Percentiles rank a stretch among this genome's conserved stretches.
Evolutionary conservation across 1,139 yeast species (phyloP).

Genomic region (Pneumocystis carinii): DNA sequence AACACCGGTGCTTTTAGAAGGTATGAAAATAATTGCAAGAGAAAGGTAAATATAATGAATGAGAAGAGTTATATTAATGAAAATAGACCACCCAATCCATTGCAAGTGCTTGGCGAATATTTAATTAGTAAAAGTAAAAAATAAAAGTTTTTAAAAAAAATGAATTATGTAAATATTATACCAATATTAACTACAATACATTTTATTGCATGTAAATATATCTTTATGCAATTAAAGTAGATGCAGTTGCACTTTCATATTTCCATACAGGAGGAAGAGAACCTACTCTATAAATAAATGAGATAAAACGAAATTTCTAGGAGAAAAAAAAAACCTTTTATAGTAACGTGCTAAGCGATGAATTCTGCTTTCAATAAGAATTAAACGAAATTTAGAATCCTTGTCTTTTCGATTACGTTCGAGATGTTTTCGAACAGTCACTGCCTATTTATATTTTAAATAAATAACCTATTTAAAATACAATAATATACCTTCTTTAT

Average conservation of each 20-base stretch:
- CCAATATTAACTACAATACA: not conserved
- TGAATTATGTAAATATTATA: not conserved
- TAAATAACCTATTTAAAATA: not conserved
- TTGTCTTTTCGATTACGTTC: slow-evolving; percentile 99
- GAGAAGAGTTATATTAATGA: not conserved
- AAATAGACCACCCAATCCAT: slow-evolving; percentile 48
- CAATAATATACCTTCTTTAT: slow-evolving; percentile 53
- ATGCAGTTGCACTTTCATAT: slow-evolving; percentile 99
- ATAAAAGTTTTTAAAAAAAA: not conserved
- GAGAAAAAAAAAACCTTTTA: slow-evolving; percentile 3
- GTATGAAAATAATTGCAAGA: slow-evolving; percentile 42
- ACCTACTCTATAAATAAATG: not conserved
- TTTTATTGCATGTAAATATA: not conserved
- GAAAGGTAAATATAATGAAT: slow-evolving; percentile 24
- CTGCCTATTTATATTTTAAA: slow-evolving; percentile 37
- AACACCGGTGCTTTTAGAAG: slow-evolving; percentile 54
- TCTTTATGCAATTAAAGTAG: slow-evolving; percentile 90
- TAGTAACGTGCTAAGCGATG: slow-evolving; percentile 92
- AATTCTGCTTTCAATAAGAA: slow-evolving; percentile 99
- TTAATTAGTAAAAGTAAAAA: slow-evolving; percentile 30
- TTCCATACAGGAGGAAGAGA: slow-evolving; percentile 7
- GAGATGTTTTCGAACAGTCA: slow-evolving; percentile 98
- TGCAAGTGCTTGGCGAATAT: slow-evolving; percentile 54
- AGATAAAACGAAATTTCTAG: not conserved
- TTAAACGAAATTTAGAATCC: slow-evolving; percentile 99